Percentiles rank a stretch among this genome's conserved stretches.
phyloP scores from a whole-genome alignment of 176 grass and related monocot species.

The Phragmites australis region DNA sequence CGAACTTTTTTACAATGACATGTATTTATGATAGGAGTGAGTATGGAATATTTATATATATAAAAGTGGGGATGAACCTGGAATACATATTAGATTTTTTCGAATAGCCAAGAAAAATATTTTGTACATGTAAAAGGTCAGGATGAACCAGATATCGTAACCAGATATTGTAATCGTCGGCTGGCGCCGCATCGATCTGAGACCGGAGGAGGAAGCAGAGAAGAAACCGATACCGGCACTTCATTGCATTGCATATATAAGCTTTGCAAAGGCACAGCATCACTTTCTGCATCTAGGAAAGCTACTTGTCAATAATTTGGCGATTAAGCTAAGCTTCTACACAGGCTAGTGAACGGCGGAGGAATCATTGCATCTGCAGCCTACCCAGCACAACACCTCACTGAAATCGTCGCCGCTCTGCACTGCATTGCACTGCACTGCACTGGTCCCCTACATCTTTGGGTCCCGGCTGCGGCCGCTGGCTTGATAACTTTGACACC shows the following conservation, averaged over 20 bases:
- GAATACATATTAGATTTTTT: too few species aligned
- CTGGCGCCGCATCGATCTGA: background rate
- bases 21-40: too few species aligned
- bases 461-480: background rate
- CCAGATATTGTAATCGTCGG: background rate
- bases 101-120: too few species aligned
- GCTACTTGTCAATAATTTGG: background rate
- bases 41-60: too few species aligned
- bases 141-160: too few species aligned
- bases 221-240: background rate
- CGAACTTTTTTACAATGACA: too few species aligned
- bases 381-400: background rate
- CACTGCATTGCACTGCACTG: too few species aligned
- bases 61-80: too few species aligned
- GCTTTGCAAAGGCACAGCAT: background rate
- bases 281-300: constrained; percentile 21
- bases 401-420: background rate
- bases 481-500: background rate
- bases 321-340: background rate
- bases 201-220: background rate
- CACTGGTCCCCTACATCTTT: constrained; percentile 34
- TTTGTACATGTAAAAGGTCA: too few species aligned
- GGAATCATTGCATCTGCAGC: constrained; percentile 16
- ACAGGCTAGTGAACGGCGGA: background rate
- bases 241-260: too few species aligned